Conservation (phyloP, 2,329 filamentous ascomycete species). For the Ophiocordyceps camponoti-rufipedis region DNA sequence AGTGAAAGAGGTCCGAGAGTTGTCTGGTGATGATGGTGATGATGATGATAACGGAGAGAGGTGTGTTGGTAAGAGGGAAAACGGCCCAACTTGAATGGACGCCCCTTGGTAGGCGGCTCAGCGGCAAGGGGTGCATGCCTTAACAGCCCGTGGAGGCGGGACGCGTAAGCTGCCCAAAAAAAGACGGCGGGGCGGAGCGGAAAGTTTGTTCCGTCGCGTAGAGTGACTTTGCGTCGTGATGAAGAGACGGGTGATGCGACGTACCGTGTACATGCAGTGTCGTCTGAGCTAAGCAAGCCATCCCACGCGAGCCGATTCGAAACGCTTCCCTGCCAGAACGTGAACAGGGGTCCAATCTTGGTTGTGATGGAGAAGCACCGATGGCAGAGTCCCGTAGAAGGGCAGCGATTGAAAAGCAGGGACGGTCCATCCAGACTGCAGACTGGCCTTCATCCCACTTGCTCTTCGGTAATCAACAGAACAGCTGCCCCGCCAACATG, state of each 20-base stretch:
- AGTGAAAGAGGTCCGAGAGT: background rate
- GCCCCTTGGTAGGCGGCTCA: background rate
- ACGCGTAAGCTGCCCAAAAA: constrained; percentile 10
- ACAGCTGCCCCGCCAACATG: background rate
- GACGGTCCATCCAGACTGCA: too few relatives aligned
- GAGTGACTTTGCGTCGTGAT: background rate
- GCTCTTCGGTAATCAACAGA: too few relatives aligned
- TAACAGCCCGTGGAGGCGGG: constrained; percentile 2
- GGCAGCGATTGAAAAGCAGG: too few relatives aligned
- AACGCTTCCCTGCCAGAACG: too few relatives aligned
- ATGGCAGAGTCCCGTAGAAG: too few relatives aligned
- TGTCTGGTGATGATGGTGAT: background rate
- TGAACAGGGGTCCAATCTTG: background rate
- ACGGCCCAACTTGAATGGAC: background rate
- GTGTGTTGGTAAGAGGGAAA: background rate
- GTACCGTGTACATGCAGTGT: background rate
- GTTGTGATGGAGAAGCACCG: too few relatives aligned
- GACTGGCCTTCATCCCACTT: too few relatives aligned
- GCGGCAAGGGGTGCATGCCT: background rate
- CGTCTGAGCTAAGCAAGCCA: background rate
- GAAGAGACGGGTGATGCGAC: background rate
- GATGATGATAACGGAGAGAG: background rate
- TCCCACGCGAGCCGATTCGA: background rate
- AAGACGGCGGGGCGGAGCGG: background rate
- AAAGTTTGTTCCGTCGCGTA: background rate